A percentile compares a stretch with the other conserved stretches of the same genome.
Evolutionary conservation across 352 stramenopile species (phyloP).

Genomic region (Peronospora farinosa): DNA sequence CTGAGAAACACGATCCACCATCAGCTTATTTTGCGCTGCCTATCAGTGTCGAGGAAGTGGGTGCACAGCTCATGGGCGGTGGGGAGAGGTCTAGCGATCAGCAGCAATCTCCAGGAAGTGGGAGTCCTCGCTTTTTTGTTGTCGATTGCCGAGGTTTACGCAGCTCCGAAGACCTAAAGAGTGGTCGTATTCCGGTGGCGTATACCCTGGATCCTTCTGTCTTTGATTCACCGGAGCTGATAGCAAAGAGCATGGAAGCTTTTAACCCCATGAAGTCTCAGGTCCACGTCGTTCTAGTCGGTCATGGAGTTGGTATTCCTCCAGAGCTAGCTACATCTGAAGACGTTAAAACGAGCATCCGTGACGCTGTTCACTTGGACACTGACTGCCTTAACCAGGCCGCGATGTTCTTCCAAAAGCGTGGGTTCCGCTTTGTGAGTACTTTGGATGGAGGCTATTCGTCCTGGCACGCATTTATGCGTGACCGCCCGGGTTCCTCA

Average conservation of each 20-base stretch:
- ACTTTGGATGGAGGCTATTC: slow-evolving; percentile 69
- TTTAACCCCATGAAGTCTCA: slow-evolving; percentile 67
- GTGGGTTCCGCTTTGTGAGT: slow-evolving; percentile 76
- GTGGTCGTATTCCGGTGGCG: slow-evolving; percentile 62
- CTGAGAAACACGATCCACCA: slow-evolving; percentile 48
- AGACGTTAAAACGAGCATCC: slow-evolving; percentile 64
- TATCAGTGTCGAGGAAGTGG: slow-evolving; percentile 65
- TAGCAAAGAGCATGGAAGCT: slow-evolving; percentile 59
- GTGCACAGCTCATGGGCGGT: slow-evolving; percentile 51
- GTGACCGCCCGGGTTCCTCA: slow-evolving; percentile 48
- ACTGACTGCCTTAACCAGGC: slow-evolving; percentile 67
- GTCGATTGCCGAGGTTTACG: slow-evolving; percentile 67
- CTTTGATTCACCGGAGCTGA: slow-evolving; percentile 77
- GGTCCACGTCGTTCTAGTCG: slow-evolving; percentile 71
- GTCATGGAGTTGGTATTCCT: slow-evolving; percentile 62
- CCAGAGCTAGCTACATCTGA: slow-evolving; percentile 54
- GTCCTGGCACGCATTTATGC: slow-evolving; percentile 81
- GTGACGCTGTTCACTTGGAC: slow-evolving; percentile 65
- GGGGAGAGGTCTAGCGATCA: slow-evolving; percentile 37
- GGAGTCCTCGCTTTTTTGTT: slow-evolving; percentile 59
- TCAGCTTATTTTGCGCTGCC: slow-evolving; percentile 60
- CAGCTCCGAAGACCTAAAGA: slow-evolving; percentile 75
- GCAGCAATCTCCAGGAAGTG: slow-evolving; percentile 8
- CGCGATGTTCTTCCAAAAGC: slow-evolving; percentile 78
- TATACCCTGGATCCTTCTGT: slow-evolving; percentile 73